phyloP scores from a whole-genome alignment of 768 basidiomycete genomes.

The Amanita exitialis region DNA sequence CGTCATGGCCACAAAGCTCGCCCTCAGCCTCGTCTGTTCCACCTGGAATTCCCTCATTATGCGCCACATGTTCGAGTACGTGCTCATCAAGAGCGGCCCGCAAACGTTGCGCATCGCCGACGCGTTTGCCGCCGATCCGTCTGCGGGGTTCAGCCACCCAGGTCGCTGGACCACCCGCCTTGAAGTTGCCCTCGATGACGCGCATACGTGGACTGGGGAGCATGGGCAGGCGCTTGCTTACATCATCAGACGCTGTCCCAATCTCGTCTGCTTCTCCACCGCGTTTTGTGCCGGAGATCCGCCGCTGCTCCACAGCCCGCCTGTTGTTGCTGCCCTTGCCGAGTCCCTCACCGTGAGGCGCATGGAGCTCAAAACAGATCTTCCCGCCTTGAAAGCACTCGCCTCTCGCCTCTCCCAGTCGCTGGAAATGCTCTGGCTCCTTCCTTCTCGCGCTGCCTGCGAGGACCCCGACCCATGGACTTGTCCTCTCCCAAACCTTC shows the following conservation, averaged over 20 bases:
- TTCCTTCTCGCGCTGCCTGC: constrained; percentile 7
- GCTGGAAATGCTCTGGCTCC: constrained; percentile 15
- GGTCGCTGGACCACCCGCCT: constrained; percentile 16
- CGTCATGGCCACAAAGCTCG: constrained; percentile 13
- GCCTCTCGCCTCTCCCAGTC: constrained; percentile 5
- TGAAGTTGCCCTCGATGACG: constrained; percentile 15
- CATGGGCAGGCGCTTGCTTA: constrained; percentile 13
- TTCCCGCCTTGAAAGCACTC: constrained; percentile 7
- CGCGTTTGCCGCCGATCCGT: constrained; percentile 5
- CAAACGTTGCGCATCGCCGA: constrained; percentile 12
- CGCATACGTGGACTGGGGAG: constrained; percentile 11
- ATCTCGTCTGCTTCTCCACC: constrained; percentile 16
- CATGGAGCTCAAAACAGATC: constrained; percentile 13
- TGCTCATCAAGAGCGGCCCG: constrained; percentile 14
- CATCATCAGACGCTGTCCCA: constrained; percentile 15
- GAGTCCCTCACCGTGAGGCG: constrained; percentile 11
- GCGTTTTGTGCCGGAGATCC: constrained; percentile 12
- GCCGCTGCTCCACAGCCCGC: constrained; percentile 5
- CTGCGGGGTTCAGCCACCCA: background rate
- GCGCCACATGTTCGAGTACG: constrained; percentile 12
- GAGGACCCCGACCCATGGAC: background rate
- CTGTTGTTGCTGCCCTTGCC: constrained; percentile 6
- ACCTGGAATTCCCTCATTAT: constrained; percentile 12
- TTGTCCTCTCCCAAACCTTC: constrained; percentile 13
- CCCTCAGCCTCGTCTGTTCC: constrained; percentile 14